Percentiles rank a stretch among this genome's conserved stretches.
These are phyloP conservation scores for Aspergillus incahuasiensis DNA, from an alignment of 495 filamentous ascomycete genomes.

Conservation along the genomic window DNA sequence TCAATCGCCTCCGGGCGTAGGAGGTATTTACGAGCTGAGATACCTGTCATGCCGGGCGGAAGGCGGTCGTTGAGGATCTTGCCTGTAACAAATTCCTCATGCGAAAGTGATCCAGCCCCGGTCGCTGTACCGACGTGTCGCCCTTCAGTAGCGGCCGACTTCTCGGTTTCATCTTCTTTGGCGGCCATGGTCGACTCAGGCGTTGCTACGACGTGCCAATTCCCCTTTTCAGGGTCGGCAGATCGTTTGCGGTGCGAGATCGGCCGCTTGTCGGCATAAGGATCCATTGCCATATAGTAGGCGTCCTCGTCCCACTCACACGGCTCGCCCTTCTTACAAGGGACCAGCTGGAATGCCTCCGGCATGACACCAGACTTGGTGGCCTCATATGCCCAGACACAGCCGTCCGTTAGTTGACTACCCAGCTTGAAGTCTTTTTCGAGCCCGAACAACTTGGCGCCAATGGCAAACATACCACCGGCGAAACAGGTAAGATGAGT, in stretches of 20 bases:
- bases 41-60: slow-evolving; percentile 59
- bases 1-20: slow-evolving; percentile 92
- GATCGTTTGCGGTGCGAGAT: slow-evolving; percentile 11
- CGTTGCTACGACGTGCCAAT: slow-evolving; percentile 19
- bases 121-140: slow-evolving; percentile 16
- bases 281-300: slow-evolving; percentile 57
- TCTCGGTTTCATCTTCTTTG: not conserved
- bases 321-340: slow-evolving; percentile 58
- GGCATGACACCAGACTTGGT: slow-evolving; percentile 89
- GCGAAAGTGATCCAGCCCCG: slow-evolving; percentile 28
- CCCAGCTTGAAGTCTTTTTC: slow-evolving; percentile 77
- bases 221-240: slow-evolving; percentile 14
- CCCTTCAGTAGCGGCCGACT: slow-evolving; percentile 1
- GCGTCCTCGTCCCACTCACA: slow-evolving; percentile 75
- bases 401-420: slow-evolving; percentile 80
- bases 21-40: slow-evolving; percentile 63
- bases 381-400: slow-evolving; percentile 86
- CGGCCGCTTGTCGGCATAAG: slow-evolving; percentile 30
- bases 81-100: slow-evolving; percentile 58
- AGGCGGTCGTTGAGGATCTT: slow-evolving; percentile 58
- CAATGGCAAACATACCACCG: slow-evolving; percentile 91
- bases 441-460: slow-evolving; percentile 79
- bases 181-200: not conserved
- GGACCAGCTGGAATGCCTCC: slow-evolving; percentile 61
- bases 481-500: slow-evolving; percentile 85